Percentiles rank a stretch among this genome's conserved stretches.
Evolutionary conservation across 78 protist genomes (phyloP).

Genomic region (Dictyostelium intermedium): DNA sequence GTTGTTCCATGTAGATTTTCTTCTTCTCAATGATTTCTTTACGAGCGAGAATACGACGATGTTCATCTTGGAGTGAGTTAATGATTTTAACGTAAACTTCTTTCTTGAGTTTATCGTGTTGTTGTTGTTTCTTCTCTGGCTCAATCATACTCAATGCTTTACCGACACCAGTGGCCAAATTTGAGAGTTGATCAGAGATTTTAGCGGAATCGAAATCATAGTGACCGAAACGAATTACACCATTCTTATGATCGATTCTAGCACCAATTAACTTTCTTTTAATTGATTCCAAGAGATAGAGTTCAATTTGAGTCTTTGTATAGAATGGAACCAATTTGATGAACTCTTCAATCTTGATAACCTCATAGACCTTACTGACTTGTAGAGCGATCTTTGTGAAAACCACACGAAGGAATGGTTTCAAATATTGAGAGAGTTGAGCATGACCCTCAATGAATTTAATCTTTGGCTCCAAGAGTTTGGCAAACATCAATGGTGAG

Average conservation of each 20-base stretch:
- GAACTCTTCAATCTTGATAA: conserved; percentile 69
- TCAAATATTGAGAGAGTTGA: conserved; percentile 43
- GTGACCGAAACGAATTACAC: conserved; percentile 70
- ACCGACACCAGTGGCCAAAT: conserved; percentile 24
- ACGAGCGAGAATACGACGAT: conserved; percentile 74
- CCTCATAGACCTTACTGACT: conserved; percentile 73
- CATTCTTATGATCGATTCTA: conserved; percentile 71
- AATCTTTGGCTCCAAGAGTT: conserved; percentile 52
- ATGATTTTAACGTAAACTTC: conserved; percentile 65
- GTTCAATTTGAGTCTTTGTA: conserved; percentile 46
- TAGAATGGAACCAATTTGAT: conserved; percentile 60
- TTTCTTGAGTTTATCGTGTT: conserved; percentile 37
- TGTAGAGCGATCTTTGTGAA: conserved; percentile 79
- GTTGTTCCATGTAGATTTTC: conserved; percentile 79
- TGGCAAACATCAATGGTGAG: conserved; percentile 20
- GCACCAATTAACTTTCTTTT: conserved; percentile 65
- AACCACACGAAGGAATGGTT: conserved; percentile 57
- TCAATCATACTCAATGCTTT: conserved; percentile 56
- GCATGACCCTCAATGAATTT: conserved; percentile 16
- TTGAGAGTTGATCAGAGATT: conserved; percentile 60
- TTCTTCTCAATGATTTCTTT: conserved; percentile 79
- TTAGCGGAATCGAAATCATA: conserved; percentile 68
- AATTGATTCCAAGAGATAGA: conserved; percentile 49
- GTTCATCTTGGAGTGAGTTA: conserved; percentile 63
- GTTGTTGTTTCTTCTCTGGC: conserved; percentile 29